Base-by-base conservation (phyloP, 352 stramenopile genomes). In the Phytophthora hybrid region DNA sequence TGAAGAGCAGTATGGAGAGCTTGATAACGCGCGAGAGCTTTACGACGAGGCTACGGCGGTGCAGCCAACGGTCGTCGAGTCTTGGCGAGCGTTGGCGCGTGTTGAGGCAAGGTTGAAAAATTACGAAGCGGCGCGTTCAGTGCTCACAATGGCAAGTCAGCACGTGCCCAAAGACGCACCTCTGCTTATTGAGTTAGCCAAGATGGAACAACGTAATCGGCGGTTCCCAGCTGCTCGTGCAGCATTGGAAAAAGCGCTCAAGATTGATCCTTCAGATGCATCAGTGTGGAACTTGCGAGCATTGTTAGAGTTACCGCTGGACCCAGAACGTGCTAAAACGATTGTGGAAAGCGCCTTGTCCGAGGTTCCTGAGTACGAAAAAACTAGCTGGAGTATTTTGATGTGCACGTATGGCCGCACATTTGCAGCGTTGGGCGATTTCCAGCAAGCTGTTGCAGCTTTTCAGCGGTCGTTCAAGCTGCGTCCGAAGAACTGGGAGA, bases 401-500 rank as follows among this genome's bases (percentile, higher is more conserved):
- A 84, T 95, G 80, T 97, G 90, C 74, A 95, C 90, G 47, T 94
- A 95, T 57, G 90, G 87, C 0, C 88, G 90, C 37, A 81, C 77
- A 57, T 93, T 92, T 62, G 87, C 87, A 58, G 84, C 79, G 18
- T 59, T 93, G 59, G 83, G 78, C 10, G 88, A 95, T 67, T 91
- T 79, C 34, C 78, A 95, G 23, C 87, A 94, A 60, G 84, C 88
- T 4, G 87, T 94, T n/a, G 79, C 76, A 19, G 88, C 90, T 14
- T 97, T 95, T 72, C 80, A 94, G 66, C 81, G 85, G 7, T 94
- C 90, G 54, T 95, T 97, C 68, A 91, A 93, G 66, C 74, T 94
- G 14, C 63, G 78, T 59, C 79, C 84, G 18, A 93, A 90, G 72
- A 97, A 95, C 75, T 92, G 81, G 71, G 86, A 94, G 75, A 95